These are phyloP conservation scores for Fagopyrum homotropicum DNA, from an alignment of 148 eudicot species.

Conservation along the genomic window DNA sequence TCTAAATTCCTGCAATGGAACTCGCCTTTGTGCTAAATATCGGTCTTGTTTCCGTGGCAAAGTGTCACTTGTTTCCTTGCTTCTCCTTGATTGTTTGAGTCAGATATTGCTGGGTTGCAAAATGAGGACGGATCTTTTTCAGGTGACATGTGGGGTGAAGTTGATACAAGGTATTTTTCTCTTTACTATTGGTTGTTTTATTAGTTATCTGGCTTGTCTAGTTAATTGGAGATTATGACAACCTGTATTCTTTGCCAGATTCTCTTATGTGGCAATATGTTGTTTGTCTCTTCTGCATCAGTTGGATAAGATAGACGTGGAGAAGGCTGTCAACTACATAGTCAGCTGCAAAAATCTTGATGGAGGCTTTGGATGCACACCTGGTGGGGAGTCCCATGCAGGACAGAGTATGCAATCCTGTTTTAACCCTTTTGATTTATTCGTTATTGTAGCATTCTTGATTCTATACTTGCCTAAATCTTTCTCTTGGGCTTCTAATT, in stretches of 20 bases:
- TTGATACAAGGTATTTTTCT: constrained; percentile 63
- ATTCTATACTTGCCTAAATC: background rate
- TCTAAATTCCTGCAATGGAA: too few relatives aligned
- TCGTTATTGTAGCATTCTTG: background rate
- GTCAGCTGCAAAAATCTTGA: constrained; percentile 89
- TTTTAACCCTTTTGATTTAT: background rate
- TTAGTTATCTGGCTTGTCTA: background rate
- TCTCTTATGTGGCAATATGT: constrained; percentile 84
- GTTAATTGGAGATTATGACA: background rate
- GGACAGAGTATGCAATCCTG: constrained; percentile 63
- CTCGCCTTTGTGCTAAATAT: background rate
- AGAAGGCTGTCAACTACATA: constrained; percentile 77
- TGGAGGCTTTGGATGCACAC: constrained; percentile 92
- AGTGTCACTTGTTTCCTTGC: background rate
- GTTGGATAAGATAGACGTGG: constrained; percentile 75
- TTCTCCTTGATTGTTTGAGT: constrained; percentile 36
- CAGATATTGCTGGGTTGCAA: constrained; percentile 70
- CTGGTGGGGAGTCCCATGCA: constrained; percentile 92
- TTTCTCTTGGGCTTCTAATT: background rate
- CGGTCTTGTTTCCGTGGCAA: background rate
- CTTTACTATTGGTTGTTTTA: background rate
- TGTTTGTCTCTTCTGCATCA: constrained; percentile 61
- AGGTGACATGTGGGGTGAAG: constrained; percentile 97
- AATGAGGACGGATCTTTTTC: constrained; percentile 94
- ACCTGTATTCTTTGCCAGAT: constrained; percentile 32